These are phyloP conservation scores for Alternaria tenuissima DNA, from an alignment of 2,329 filamentous ascomycete genomes.

Conservation along the genomic window DNA sequence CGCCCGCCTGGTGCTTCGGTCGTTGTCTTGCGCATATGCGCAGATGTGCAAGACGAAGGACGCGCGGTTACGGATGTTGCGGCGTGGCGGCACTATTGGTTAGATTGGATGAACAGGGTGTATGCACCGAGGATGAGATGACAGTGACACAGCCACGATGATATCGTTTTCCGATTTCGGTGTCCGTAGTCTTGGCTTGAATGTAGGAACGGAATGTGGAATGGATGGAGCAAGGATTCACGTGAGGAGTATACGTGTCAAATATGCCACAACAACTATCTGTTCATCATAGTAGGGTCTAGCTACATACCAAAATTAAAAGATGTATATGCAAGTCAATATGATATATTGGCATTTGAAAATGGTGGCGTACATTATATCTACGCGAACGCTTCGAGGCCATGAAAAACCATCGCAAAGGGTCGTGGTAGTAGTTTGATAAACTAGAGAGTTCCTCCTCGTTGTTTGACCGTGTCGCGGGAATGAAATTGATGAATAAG, in stretches of 20 bases:
- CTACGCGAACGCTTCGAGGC: slow-evolving; percentile 3
- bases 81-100: background rate
- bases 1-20: background rate
- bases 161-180: background rate
- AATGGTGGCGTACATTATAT: slow-evolving; percentile 3
- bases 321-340: background rate
- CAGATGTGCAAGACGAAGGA: background rate
- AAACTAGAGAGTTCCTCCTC: slow-evolving; percentile 3
- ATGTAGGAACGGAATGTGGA: background rate
- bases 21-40: background rate
- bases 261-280: background rate
- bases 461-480: background rate
- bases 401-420: slow-evolving; percentile 1
- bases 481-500: background rate
- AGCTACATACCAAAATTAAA: background rate
- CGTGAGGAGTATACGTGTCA: background rate
- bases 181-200: background rate
- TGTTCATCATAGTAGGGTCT: background rate
- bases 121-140: background rate
- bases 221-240: background rate
- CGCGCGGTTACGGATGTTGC: background rate
- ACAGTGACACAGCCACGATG: background rate
- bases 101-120: slow-evolving; percentile 1
- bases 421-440: slow-evolving; percentile 1
- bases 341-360: background rate